Evolutionary conservation across 306 rosid genomes (phyloP).

Genomic region (Medicago truncatula): MtrunA17r5.0-ANR NC_053049.1:39308501-39309000

Average conservation of each 20-base stretch:
- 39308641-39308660: constrained; percentile 67
- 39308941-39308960: constrained; percentile 35
- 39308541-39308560: constrained; percentile 57
- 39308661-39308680: constrained; percentile 58
- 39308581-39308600: constrained; percentile 71
- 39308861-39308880: constrained; percentile 45
- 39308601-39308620: constrained; percentile 64
- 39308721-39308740: constrained; percentile 42
- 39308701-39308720: constrained; percentile 47
- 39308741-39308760: constrained; percentile 41
- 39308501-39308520: constrained; percentile 74
- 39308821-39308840: constrained; percentile 42
- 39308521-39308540: constrained; percentile 72
- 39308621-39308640: constrained; percentile 57
- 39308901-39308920: constrained; percentile 37
- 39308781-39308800: constrained; percentile 33
- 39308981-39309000: constrained; percentile 44
- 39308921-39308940: constrained; percentile 36
- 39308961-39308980: constrained; percentile 51
- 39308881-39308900: constrained; percentile 32
- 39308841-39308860: constrained; percentile 45
- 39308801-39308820: constrained; percentile 38
- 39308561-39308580: constrained; percentile 69
- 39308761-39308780: constrained; percentile 45
- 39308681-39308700: constrained; percentile 44